phyloP scores from a whole-genome alignment of 1,284 basidiomycete species.

The Trametes versicolor region DNA sequence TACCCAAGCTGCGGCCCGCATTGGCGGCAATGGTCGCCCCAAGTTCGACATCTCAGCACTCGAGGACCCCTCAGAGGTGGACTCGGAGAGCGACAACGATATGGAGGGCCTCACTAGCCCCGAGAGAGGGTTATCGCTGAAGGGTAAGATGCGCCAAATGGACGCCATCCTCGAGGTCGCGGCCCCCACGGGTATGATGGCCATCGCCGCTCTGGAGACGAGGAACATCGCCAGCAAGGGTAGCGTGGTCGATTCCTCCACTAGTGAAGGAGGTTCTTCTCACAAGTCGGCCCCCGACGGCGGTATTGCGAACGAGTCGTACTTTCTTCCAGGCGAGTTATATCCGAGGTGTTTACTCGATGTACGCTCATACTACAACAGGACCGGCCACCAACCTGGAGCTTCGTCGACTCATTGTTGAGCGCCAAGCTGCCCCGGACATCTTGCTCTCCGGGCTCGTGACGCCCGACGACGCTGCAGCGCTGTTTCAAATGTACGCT shows the following conservation, averaged over 20 bases:
- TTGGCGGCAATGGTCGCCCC: constrained; percentile 31
- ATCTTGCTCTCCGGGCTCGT: constrained; percentile 55
- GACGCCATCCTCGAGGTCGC: constrained; percentile 36
- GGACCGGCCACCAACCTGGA: constrained; percentile 47
- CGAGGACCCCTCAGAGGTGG: constrained; percentile 44
- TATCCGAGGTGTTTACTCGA: background rate
- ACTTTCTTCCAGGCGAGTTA: constrained; percentile 44
- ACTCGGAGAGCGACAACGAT: constrained; percentile 39
- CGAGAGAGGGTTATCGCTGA: constrained; percentile 17
- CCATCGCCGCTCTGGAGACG: constrained; percentile 41
- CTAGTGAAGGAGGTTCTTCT: constrained; percentile 24
- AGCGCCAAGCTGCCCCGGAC: constrained; percentile 54
- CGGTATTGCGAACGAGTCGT: constrained; percentile 42
- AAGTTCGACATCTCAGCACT: constrained; percentile 44
- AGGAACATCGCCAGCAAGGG: constrained; percentile 28
- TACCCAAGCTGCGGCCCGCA: constrained; percentile 28
- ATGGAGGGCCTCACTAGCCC: constrained; percentile 25
- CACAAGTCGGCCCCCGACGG: constrained; percentile 27
- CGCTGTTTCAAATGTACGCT: constrained; percentile 57
- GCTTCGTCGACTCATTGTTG: constrained; percentile 53
- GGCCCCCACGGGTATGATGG: constrained; percentile 46
- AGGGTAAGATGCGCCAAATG: constrained; percentile 16
- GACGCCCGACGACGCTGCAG: constrained; percentile 52
- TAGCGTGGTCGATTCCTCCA: constrained; percentile 20
- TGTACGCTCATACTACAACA: constrained; percentile 19